Base-by-base conservation (phyloP, 2,329 filamentous ascomycete genomes). In the Fusarium avenaceum region DNA sequence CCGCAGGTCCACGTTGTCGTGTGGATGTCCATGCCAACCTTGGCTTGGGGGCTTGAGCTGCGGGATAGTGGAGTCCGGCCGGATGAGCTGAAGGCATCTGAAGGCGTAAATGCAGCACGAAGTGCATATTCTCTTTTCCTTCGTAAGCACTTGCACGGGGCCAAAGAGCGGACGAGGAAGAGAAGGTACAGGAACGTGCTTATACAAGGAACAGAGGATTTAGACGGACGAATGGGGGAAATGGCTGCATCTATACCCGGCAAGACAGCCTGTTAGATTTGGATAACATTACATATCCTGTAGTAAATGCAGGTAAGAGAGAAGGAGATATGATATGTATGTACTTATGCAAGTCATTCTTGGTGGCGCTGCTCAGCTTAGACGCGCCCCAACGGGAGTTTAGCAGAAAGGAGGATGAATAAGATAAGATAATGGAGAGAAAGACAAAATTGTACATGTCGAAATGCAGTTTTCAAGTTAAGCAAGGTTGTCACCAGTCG, bases 301-400 rank as follows among this genome's bases (percentile, higher is more conserved):
- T 42, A 56, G 17, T 52, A 49, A 56, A 48, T 50, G 50, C 43
- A 65, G 59, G 44, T 43, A 38, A 56, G 22, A 42, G 44, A 47
- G 19, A 33, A 26, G 7, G 17, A n/a, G 40, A 53, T 28, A 48
- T 51, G 46, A 30, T 5, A 10, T 17, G 9, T 33, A 33, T 14
- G 30, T 33, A 33, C 30, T 33, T 33, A 54, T 55, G 46, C 39
- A 47, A 32, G 20, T 19, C 33, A 57, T 66, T 48, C 44, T 45
- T 42, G 35, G 48, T 65, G 48, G 57, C 52, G 52, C 55, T 47
- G 22, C 45, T 32, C 54, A 47, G 48, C 38, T 44, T 51, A 59
- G 54, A 70, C 22, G 63, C 63, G 66, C 52, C 40, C 66, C 66
- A 69, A 63, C 49, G 22, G 45, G 62, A 70, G 19, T 40, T 35